Base-by-base conservation (phyloP, 768 basidiomycete species). In the Leccinum boreale region DNA sequence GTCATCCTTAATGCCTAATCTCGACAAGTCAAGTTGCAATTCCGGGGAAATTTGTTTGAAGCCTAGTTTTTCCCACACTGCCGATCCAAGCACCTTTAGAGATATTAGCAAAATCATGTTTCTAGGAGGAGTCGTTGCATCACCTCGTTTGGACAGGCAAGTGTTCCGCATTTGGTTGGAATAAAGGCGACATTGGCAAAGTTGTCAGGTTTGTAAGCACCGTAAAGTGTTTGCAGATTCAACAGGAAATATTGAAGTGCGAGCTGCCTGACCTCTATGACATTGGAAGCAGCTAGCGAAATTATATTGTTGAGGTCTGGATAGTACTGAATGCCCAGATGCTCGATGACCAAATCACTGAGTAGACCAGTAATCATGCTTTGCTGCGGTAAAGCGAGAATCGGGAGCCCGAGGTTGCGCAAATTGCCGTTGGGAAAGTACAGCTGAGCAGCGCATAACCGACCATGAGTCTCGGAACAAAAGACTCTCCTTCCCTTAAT, bases 341-440 rank as follows among this genome's bases (percentile, higher is more conserved):
- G n/a, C 15, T n/a, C 31, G 0, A 65, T n/a, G 33, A 64, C 52
- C 14, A 46, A 8, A 29, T 1, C 14, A 24, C 3, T 21, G 19
- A 52, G 52, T 5, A 42, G 31, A 35, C n/a, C 10, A 6, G 19
- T 19, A 33, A n/a, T 10, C 17, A 45, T 7, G n/a, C 26, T 8
- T 3, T 45, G 44, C 14, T 8, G 31, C 17, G 55, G 58, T 14
- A 65, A 57, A 23, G 55, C 89, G 31, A 98, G 79, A 5, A 94
- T 67, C 4, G 94, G 94, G n/a, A 98, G 73, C 12, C 81, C 82
- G 7, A 98, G 75, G 45, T 81, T 75, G 21, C 89, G 79, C 56
- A 93, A 80, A 2, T 78, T 74, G 29, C 85, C 85, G 0, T 81
- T 62, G 1, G 95, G 96, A 63, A 95, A 90, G 67, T 94, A 96